Evolutionary conservation across 495 filamentous ascomycete species (phyloP).

Genomic region (Podospora appendiculata): DNA sequence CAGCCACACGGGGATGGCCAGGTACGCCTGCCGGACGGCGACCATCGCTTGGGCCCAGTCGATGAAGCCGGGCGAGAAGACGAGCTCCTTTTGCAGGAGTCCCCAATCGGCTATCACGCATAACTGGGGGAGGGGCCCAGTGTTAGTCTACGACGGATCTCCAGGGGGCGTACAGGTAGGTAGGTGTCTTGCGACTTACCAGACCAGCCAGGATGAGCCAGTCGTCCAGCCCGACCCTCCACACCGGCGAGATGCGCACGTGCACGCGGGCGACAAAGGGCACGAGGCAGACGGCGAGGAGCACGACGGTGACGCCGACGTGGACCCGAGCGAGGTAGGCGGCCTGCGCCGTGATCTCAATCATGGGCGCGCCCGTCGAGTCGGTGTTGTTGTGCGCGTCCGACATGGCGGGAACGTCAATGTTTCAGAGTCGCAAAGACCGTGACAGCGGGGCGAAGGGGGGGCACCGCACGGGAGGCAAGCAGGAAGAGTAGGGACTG

Average conservation of each 20-base stretch:
- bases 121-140: neutral
- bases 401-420: too few species aligned
- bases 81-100: conserved; percentile 3
- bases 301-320: conserved; percentile 8
- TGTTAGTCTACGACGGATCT: too few species aligned
- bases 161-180: too few species aligned
- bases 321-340: conserved; percentile 9
- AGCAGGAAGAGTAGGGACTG: too few species aligned
- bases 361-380: neutral
- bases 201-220: conserved; percentile 9
- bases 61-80: neutral
- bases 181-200: neutral
- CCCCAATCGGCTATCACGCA: conserved; percentile 10
- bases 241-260: conserved; percentile 10
- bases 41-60: neutral
- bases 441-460: too few species aligned
- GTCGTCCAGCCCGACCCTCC: conserved; percentile 13
- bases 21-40: conserved; percentile 3
- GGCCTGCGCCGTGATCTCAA: conserved; percentile 7
- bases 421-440: too few species aligned
- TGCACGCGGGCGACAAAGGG: conserved; percentile 9
- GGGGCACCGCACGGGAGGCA: too few species aligned
- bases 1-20: conserved; percentile 12
- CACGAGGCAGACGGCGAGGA: conserved; percentile 8
- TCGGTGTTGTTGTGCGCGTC: too few species aligned